phyloP scores from a whole-genome alignment of 495 filamentous ascomycete species.

The Choiromyces venosus region DNA sequence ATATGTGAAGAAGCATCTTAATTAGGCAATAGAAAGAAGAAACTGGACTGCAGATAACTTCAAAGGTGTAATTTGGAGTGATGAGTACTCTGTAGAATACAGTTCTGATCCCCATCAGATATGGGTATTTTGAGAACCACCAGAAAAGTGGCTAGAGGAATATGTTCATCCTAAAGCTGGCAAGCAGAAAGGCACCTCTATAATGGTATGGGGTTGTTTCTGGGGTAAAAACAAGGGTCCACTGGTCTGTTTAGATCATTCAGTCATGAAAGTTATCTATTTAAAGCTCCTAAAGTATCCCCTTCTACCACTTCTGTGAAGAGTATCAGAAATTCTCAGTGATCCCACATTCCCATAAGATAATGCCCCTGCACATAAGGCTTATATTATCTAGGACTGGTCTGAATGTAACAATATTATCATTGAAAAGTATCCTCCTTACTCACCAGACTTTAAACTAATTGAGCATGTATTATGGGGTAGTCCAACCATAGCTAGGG shows the following conservation, averaged over 20 bases:
- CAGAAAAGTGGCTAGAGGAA: constrained; percentile 10
- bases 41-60: constrained; percentile 13
- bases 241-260: constrained; percentile 9
- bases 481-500: too few relatives aligned
- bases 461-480: constrained; percentile 31
- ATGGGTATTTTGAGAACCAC: constrained; percentile 17
- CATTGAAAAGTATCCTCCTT: constrained; percentile 8
- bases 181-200: constrained; percentile 7
- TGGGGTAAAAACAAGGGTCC: constrained; percentile 7
- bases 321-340: neutral
- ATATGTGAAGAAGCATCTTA: too few relatives aligned
- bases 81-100: constrained; percentile 26
- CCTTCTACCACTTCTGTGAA: neutral
- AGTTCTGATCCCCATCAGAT: constrained; percentile 4
- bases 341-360: constrained; percentile 21
- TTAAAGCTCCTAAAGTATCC: constrained; percentile 3
- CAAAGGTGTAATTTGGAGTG: constrained; percentile 24
- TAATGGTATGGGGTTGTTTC: constrained; percentile 27
- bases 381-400: constrained; percentile 7
- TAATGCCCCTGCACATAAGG: constrained; percentile 19
- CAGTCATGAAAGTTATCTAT: constrained; percentile 10
- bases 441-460: constrained; percentile 31
- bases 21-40: too few relatives aligned
- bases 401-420: constrained; percentile 3
- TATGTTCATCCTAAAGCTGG: constrained; percentile 8